These are phyloP conservation scores for Mycena belliarum DNA, from an alignment of 768 basidiomycete genomes.

Conservation along the genomic window DNA sequence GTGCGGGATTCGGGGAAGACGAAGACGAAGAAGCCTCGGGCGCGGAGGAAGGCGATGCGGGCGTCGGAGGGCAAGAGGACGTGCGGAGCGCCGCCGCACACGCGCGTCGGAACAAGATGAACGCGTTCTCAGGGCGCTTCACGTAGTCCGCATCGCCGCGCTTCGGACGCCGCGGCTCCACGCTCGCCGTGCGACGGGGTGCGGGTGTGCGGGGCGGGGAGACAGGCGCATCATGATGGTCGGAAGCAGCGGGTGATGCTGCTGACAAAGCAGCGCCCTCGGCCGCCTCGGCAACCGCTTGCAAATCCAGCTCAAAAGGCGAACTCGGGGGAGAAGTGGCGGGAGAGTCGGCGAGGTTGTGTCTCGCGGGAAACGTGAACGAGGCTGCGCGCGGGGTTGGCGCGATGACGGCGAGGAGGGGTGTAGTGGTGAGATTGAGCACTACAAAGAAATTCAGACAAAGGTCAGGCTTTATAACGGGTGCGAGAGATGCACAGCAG, in stretches of 20 bases:
- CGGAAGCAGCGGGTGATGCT: constrained; percentile 6
- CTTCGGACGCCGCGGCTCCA: constrained; percentile 53
- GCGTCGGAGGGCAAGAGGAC: too few species aligned
- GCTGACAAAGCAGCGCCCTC: constrained; percentile 38
- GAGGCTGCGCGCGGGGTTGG: constrained; percentile 73
- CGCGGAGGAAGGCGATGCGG: too few species aligned
- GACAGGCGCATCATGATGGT: neutral
- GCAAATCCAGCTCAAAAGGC: constrained; percentile 74
- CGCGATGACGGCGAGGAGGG: constrained; percentile 60
- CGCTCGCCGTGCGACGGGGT: too few species aligned
- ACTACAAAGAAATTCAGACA: neutral
- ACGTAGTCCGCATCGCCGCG: constrained; percentile 82
- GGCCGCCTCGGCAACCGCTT: too few species aligned
- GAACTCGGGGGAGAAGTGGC: constrained; percentile 33
- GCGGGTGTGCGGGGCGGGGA: too few species aligned
- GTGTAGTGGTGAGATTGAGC: constrained; percentile 23
- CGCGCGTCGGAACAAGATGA: constrained; percentile 80
- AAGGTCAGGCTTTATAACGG: too few species aligned
- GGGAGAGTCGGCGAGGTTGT: constrained; percentile 55
- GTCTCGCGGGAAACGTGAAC: constrained; percentile 64
- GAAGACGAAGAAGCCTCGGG: too few species aligned
- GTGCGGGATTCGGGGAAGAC: neutral
- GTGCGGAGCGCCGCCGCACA: too few species aligned
- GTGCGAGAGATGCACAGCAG: neutral
- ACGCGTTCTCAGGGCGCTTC: constrained; percentile 82